phyloP scores from a whole-genome alignment of 192 early-diverging fungal genomes.

The Entomortierella lignicola region DNA sequence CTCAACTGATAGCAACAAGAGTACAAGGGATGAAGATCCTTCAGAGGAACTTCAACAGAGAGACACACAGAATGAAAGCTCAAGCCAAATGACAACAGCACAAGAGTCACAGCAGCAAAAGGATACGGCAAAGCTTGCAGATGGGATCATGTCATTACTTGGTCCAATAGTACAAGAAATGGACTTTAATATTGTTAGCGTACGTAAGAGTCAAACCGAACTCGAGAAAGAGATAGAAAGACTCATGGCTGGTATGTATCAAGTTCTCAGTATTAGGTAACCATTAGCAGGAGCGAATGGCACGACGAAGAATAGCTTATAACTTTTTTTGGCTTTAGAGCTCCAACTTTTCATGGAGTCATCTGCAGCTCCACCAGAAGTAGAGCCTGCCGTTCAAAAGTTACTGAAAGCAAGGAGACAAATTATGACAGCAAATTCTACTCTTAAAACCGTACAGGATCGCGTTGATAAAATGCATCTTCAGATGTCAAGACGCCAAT shows the following conservation, averaged over 20 bases:
- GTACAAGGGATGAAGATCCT: not conserved
- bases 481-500: conserved; percentile 39
- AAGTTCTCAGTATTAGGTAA: no score
- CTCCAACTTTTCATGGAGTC: conserved; percentile 62
- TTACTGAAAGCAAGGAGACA: conserved; percentile 58
- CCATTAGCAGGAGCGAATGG: no score
- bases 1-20: not conserved
- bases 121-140: conserved; percentile 30
- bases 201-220: conserved; percentile 64
- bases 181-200: conserved; percentile 61
- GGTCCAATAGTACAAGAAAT: conserved; percentile 63
- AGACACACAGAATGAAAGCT: not conserved
- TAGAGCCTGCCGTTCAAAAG: conserved; percentile 63
- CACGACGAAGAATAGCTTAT: no score
- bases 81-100: not conserved
- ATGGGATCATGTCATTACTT: conserved; percentile 58
- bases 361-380: conserved; percentile 59
- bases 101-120: conserved; percentile 14
- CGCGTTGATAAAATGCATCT: conserved; percentile 58
- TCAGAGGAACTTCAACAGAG: not conserved
- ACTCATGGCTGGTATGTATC: conserved; percentile 60
- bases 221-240: conserved; percentile 69
- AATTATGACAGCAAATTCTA: conserved; percentile 58
- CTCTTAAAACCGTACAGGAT: conserved; percentile 58
- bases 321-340: conserved; percentile 37